phyloP scores from a whole-genome alignment of 139 green algal species.

The Chlorella sp. region DNA sequence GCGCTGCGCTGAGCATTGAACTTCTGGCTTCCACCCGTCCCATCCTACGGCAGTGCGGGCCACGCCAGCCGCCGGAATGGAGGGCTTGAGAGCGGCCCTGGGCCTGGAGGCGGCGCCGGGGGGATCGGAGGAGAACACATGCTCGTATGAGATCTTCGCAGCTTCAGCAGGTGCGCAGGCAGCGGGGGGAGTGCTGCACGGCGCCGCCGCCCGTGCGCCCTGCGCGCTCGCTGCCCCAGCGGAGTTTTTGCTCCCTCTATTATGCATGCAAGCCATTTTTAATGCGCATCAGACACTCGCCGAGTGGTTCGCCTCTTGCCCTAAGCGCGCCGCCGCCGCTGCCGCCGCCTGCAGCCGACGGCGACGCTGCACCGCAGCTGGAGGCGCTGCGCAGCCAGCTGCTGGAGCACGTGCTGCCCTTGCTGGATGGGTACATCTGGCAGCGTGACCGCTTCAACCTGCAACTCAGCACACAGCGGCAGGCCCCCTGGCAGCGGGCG shows the following conservation, averaged over 20 bases:
- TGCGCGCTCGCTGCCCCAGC: too few species aligned
- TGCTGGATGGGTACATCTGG: slow-evolving; percentile 56
- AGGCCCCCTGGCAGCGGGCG: slow-evolving; percentile 17
- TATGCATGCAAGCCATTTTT: too few species aligned
- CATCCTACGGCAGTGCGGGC: too few species aligned
- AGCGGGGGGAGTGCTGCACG: too few species aligned
- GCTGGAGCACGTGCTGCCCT: slow-evolving; percentile 22
- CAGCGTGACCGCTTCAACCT: slow-evolving; percentile 59
- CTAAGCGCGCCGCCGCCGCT: background rate
- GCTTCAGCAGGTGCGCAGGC: background rate
- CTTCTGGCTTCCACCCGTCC: too few species aligned
- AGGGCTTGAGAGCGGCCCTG: background rate
- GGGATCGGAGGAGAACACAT: slow-evolving; percentile 14
- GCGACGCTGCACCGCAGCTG: background rate
- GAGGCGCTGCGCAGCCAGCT: slow-evolving; percentile 3
- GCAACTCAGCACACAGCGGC: background rate
- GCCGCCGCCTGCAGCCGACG: background rate
- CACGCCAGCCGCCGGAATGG: too few species aligned
- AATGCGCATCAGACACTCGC: too few species aligned
- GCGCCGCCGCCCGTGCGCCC: too few species aligned
- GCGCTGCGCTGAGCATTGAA: too few species aligned
- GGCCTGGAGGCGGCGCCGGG: background rate
- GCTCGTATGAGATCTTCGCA: slow-evolving; percentile 15
- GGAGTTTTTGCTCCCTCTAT: too few species aligned
- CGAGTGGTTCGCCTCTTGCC: too few species aligned